Conservation (phyloP, 805 yeast genomes). For the Candida insectalens region DNA sequence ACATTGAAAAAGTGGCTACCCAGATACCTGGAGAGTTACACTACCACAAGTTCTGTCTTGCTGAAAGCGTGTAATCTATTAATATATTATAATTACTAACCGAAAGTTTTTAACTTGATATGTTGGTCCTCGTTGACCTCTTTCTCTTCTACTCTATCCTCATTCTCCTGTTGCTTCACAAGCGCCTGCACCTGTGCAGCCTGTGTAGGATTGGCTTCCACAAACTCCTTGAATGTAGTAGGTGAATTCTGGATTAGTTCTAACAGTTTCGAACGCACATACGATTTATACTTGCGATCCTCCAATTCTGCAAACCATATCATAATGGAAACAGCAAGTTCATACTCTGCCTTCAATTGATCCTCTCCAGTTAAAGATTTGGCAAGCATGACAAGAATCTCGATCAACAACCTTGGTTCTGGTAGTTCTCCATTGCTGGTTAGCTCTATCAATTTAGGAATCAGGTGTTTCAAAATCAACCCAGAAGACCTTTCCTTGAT, state of each 20-base stretch:
- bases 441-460: conserved; percentile 34
- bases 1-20: background rate
- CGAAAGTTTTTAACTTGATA: conserved; percentile 45
- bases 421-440: conserved; percentile 8
- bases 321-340: conserved; percentile 21
- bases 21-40: conserved; percentile 5
- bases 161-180: conserved; percentile 22
- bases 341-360: conserved; percentile 21
- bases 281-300: conserved; percentile 20
- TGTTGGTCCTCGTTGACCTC: conserved; percentile 17
- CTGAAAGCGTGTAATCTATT: conserved; percentile 4
- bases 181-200: conserved; percentile 31
- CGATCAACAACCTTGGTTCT: conserved; percentile 34
- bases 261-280: conserved; percentile 37
- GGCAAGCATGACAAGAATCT: conserved; percentile 37
- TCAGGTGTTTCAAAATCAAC: conserved; percentile 30
- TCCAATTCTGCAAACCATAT: conserved; percentile 22
- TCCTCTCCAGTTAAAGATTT: conserved; percentile 24
- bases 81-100: conserved; percentile 5
- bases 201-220: conserved; percentile 33
- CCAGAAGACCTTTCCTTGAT: conserved; percentile 28
- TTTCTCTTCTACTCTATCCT: background rate
- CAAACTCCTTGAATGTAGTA: conserved; percentile 37
- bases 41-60: conserved; percentile 8
- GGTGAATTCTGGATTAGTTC: conserved; percentile 36